These are phyloP conservation scores for Phytophthora lateralis DNA, from an alignment of 352 stramenopile species.

Conservation along the genomic window DNA sequence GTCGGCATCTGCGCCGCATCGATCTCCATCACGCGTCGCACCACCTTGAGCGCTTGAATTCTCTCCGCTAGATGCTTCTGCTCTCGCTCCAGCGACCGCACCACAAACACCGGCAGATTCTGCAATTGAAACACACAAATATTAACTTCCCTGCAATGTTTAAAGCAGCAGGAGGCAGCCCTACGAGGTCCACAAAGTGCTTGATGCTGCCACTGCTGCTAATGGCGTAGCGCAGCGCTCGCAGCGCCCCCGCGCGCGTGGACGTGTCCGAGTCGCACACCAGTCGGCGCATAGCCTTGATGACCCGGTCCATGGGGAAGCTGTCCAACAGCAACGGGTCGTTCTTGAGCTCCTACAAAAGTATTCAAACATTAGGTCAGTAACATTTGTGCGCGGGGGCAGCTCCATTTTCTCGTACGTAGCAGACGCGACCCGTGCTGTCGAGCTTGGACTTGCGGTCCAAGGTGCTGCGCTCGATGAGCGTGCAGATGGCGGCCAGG, in stretches of 20 bases:
- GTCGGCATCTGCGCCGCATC: conserved; percentile 85
- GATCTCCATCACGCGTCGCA: conserved; percentile 86
- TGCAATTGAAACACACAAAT: background rate
- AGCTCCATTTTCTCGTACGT: conserved; percentile 43
- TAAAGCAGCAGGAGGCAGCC: background rate
- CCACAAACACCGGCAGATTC: conserved; percentile 83
- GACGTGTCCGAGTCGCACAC: conserved; percentile 83
- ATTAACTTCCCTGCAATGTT: background rate
- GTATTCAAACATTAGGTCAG: background rate
- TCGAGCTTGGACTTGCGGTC: conserved; percentile 90
- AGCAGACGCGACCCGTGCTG: conserved; percentile 80
- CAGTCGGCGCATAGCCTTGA: conserved; percentile 79
- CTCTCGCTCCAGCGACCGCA: conserved; percentile 85
- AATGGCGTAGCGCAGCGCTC: conserved; percentile 86
- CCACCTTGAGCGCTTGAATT: conserved; percentile 88
- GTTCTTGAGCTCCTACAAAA: conserved; percentile 78
- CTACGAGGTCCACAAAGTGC: conserved; percentile 57
- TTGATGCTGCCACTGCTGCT: conserved; percentile 77
- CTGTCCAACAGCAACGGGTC: conserved; percentile 82
- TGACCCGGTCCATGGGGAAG: conserved; percentile 82
- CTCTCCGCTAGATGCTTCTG: conserved; percentile 86
- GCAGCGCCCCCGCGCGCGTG: conserved; percentile 71
- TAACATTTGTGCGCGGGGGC: background rate
- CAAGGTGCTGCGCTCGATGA: conserved; percentile 82
- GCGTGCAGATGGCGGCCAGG: conserved; percentile 79